phyloP scores from a whole-genome alignment of 345 rosid genomes.

The Citrus reticulata region DNA sequence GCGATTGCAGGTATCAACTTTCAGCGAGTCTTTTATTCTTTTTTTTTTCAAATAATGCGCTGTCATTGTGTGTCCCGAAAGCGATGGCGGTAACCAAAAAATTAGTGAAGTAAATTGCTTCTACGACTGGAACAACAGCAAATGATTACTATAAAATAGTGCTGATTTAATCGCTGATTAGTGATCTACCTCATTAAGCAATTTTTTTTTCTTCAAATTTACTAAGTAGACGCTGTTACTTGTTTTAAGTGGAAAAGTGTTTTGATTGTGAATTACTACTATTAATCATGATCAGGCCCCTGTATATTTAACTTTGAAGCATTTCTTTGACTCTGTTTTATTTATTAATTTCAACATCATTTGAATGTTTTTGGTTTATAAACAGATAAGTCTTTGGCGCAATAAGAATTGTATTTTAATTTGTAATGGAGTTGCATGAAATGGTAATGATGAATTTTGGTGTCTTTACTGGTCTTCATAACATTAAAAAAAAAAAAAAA shows the following conservation, averaged over 20 bases:
- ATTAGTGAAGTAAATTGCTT: neutral
- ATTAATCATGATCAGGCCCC: neutral
- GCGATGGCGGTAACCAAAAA: neutral
- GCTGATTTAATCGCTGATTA: neutral
- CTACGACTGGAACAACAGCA: neutral
- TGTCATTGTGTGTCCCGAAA: neutral
- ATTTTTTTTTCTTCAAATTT: neutral
- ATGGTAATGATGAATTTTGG: neutral
- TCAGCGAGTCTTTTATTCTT: neutral
- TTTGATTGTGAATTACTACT: neutral
- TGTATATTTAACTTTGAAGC: neutral
- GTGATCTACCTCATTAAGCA: neutral
- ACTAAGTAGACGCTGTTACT: neutral
- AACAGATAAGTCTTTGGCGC: neutral
- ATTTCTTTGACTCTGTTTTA: neutral
- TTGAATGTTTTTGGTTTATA: neutral
- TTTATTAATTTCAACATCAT: neutral
- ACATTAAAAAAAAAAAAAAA: neutral
- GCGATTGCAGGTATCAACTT: slow-evolving; percentile 67
- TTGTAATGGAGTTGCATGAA: neutral
- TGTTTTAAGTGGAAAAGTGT: neutral
- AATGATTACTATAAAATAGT: neutral
- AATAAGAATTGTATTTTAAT: neutral
- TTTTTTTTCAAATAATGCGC: neutral
- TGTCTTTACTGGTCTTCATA: neutral